Evolutionary conservation across 306 rosid genomes (phyloP), one percentile per base, ranked within the genome.

Genomic region (Fagus sylvatica): DNA sequence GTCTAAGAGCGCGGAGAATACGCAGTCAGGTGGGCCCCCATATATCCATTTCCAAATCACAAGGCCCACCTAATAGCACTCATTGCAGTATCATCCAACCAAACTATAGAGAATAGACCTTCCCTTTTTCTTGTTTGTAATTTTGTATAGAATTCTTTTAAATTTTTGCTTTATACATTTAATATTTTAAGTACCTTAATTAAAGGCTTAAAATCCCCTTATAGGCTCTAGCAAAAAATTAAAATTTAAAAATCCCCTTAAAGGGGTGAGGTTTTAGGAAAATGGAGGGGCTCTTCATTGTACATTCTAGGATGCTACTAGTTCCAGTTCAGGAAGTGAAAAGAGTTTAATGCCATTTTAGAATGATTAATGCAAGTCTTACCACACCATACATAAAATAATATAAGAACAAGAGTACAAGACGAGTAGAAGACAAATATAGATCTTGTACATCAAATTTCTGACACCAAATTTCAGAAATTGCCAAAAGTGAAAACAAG

Each of bases 1-100:
- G 72, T 59, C 79, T 71, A 59, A 39, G 57, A 30, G 76, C 72
- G 22, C 68, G 67, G 49, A 61, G 80, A 69, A 69, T 57, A 39
- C 57, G 49, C 79, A 33, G 0, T 69, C 33, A 57, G 2, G 74
- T 53, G 54, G 69, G 17, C 59, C 51, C 36, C n/a, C 15, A 1
- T 5, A 1, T 10, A 5, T 5, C 64, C 37, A 22, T 9, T 7
- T 57, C 64, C 64, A 28, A 57, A 57, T 57, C 36, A 28, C 16
- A 28, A 57, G 64, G 13, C 32, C 36, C 15, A 46, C 4, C 64
- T 28, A 28, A 28, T 7, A 57, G 36, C 16, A 28, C 6, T 28
- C 6, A 28, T 57, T 57, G 64, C 16, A 10, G 51, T 7, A 22
- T 57, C 64, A 32, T 19, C 32, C 37, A 3, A 9, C 7, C 64